phyloP scores from a whole-genome alignment of 2,329 filamentous ascomycete species.

The Aspergillus brasiliensis region DNA sequence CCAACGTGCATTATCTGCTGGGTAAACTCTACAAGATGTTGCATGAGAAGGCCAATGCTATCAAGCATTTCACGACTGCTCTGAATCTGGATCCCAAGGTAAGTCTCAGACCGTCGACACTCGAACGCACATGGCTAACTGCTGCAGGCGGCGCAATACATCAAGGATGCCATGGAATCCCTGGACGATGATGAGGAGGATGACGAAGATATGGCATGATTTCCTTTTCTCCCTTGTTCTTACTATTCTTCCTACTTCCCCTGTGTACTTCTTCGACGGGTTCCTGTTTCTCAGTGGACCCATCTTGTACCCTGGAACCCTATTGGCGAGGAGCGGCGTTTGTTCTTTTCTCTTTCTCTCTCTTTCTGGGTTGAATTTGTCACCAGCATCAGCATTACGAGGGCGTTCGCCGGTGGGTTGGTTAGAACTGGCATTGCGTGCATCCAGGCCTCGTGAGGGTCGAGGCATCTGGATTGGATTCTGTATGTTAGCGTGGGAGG shows the following conservation, averaged over 20 bases:
- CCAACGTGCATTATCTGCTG: conserved; percentile 92
- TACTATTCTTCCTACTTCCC: conserved; percentile 20
- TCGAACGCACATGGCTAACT: conserved; percentile 14
- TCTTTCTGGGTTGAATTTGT: conserved; percentile 20
- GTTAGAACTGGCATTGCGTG: conserved; percentile 29
- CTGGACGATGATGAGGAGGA: conserved; percentile 73
- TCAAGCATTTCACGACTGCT: conserved; percentile 91
- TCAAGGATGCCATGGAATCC: conserved; percentile 95
- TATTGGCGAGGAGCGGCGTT: conserved; percentile 25
- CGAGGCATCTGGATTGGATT: conserved; percentile 26
- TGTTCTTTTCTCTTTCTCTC: not conserved
- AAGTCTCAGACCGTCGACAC: conserved; percentile 27
- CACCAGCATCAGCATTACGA: conserved; percentile 28
- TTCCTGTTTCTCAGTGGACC: not conserved
- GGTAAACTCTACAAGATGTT: conserved; percentile 66
- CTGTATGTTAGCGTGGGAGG: conserved; percentile 42
- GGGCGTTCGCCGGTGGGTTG: conserved; percentile 29
- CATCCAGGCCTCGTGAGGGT: conserved; percentile 26
- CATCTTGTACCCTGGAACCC: not conserved
- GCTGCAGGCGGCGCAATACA: conserved; percentile 78
- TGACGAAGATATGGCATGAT: conserved; percentile 52
- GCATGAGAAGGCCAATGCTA: conserved; percentile 68
- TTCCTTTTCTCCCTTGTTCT: conserved; percentile 18
- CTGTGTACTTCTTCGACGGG: conserved; percentile 1
- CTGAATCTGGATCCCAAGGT: conserved; percentile 97